These are phyloP conservation scores for Colletotrichum australisinense DNA, from an alignment of 2,329 filamentous ascomycete species.

Conservation along the genomic window DNA sequence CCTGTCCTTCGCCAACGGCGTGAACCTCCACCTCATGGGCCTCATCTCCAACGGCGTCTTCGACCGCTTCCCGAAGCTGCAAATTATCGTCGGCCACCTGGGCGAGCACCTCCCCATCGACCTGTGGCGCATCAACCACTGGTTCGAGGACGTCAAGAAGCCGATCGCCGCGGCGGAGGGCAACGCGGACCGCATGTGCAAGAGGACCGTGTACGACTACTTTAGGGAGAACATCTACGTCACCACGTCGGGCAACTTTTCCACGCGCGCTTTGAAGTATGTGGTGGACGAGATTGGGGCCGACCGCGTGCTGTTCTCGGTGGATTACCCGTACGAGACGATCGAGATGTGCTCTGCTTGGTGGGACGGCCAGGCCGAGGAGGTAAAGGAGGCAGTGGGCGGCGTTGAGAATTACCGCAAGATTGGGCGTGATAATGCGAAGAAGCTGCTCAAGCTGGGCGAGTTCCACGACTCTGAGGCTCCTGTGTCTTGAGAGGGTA, in stretches of 20 bases:
- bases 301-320: slow-evolving; percentile 62
- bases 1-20: slow-evolving; percentile 68
- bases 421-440: slow-evolving; percentile 57
- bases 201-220: slow-evolving; percentile 63
- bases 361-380: slow-evolving; percentile 49
- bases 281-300: slow-evolving; percentile 60
- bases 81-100: slow-evolving; percentile 60
- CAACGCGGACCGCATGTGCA: slow-evolving; percentile 46
- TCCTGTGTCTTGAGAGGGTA: neutral
- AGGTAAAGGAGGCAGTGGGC: slow-evolving; percentile 35
- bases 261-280: slow-evolving; percentile 62
- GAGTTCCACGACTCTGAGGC: slow-evolving; percentile 47
- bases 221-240: slow-evolving; percentile 67
- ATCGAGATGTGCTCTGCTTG: slow-evolving; percentile 55
- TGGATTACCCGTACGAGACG: slow-evolving; percentile 65
- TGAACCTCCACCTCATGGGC: slow-evolving; percentile 67
- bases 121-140: slow-evolving; percentile 62
- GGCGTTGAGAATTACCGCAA: slow-evolving; percentile 47
- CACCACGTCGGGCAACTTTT: slow-evolving; percentile 68
- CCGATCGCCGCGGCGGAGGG: slow-evolving; percentile 51
- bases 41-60: slow-evolving; percentile 64
- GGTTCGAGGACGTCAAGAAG: slow-evolving; percentile 68
- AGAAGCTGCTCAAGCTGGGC: slow-evolving; percentile 52
- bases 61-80: slow-evolving; percentile 57
- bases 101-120: slow-evolving; percentile 63